Conservation (phyloP, 148 eudicot species). For the Vaccinium darrowii region DNA sequence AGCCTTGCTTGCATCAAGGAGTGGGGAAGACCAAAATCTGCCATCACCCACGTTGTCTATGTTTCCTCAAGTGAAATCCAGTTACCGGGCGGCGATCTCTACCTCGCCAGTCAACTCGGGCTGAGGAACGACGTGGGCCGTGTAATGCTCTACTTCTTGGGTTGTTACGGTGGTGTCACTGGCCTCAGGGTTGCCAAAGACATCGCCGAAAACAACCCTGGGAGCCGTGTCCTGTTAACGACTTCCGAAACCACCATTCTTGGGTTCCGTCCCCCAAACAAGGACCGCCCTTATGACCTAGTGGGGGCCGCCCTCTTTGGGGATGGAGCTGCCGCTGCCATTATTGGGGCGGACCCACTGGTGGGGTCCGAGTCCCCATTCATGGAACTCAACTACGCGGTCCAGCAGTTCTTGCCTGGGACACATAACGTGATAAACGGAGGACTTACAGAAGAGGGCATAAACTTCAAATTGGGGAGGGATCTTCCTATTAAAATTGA, state of each 20-base stretch:
- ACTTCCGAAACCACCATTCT: conserved; percentile 76
- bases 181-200: conserved; percentile 75
- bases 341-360: conserved; percentile 53
- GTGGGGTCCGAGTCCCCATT: conserved; percentile 39
- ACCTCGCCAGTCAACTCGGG: conserved; percentile 59
- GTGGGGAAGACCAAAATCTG: conserved; percentile 64
- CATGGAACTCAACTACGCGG: conserved; percentile 61
- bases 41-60: conserved; percentile 68
- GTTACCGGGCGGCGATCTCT: conserved; percentile 72
- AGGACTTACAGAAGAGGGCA: conserved; percentile 59
- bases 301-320: conserved; percentile 82
- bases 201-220: conserved; percentile 77
- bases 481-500: conserved; percentile 66
- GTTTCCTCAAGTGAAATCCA: conserved; percentile 76
- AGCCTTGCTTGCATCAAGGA: conserved; percentile 59
- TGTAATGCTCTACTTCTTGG: conserved; percentile 79
- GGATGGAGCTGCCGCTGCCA: conserved; percentile 72
- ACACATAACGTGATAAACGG: conserved; percentile 67
- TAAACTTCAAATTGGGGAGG: conserved; percentile 65
- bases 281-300: conserved; percentile 72
- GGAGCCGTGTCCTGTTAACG: conserved; percentile 56
- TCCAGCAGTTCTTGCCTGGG: conserved; percentile 67
- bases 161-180: conserved; percentile 78
- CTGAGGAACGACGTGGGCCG: conserved; percentile 59
- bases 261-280: conserved; percentile 76